Conservation (phyloP, 1,139 yeast genomes). For the Geotrichum australiense region DNA sequence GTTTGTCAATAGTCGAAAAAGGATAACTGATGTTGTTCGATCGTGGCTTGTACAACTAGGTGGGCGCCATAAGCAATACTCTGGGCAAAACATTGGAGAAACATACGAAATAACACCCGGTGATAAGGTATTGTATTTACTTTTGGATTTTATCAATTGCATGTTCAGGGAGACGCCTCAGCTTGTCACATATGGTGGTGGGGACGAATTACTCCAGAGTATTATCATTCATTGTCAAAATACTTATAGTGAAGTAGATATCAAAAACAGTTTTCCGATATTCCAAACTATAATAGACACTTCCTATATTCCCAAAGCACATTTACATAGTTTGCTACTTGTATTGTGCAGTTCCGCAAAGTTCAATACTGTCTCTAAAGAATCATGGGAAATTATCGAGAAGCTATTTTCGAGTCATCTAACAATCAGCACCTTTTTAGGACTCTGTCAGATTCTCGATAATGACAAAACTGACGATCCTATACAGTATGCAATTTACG, state of each 20-base stretch:
- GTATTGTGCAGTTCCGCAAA: conserved; percentile 44
- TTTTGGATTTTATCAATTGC: conserved; percentile 39
- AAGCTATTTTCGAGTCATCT: conserved; percentile 36
- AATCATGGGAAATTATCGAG: conserved; percentile 38
- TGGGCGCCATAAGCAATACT: neutral
- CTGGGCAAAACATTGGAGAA: conserved; percentile 23
- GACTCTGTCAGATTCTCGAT: conserved; percentile 38
- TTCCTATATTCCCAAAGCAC: conserved; percentile 43
- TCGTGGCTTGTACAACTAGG: conserved; percentile 28
- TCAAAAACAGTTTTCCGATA: conserved; percentile 41
- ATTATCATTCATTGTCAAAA: conserved; percentile 40
- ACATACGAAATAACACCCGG: conserved; percentile 31
- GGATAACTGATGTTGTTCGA: conserved; percentile 40
- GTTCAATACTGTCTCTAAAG: conserved; percentile 30
- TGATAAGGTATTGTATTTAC: conserved; percentile 31
- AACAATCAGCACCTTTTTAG: conserved; percentile 34
- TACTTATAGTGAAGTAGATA: conserved; percentile 40
- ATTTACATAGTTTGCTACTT: conserved; percentile 38
- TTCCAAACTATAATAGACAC: conserved; percentile 43
- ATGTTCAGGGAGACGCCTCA: conserved; percentile 47
- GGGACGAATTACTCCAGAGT: conserved; percentile 31
- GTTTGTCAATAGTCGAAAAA: conserved; percentile 42
- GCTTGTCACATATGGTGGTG: conserved; percentile 31
- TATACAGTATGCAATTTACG: conserved; percentile 39
- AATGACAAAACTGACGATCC: conserved; percentile 30